These are phyloP conservation scores for Hypoxylon perforatum DNA, from an alignment of 495 filamentous ascomycete genomes.

Conservation along the genomic window DNA sequence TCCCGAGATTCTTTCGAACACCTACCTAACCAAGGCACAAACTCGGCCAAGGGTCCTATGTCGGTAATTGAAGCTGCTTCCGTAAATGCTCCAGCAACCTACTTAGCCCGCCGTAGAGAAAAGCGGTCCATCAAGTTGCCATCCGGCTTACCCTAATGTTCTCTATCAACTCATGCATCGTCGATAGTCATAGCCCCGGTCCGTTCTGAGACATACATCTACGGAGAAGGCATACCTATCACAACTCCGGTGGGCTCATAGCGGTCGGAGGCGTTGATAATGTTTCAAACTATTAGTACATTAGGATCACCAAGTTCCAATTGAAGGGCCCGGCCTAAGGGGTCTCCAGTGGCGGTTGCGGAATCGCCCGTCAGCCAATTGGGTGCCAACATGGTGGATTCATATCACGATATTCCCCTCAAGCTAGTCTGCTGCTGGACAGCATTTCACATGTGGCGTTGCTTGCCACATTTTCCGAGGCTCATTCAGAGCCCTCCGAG, in stretches of 20 bases:
- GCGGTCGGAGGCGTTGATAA: constrained; percentile 15
- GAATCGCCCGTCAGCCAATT: constrained; percentile 7
- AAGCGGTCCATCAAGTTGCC: background rate
- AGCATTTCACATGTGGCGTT: constrained; percentile 4
- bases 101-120: background rate
- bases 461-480: constrained; percentile 16
- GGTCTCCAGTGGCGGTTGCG: constrained; percentile 3
- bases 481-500: constrained; percentile 5
- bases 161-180: constrained; percentile 15
- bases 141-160: constrained; percentile 1
- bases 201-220: constrained; percentile 32
- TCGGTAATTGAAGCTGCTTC: constrained; percentile 15
- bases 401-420: constrained; percentile 21
- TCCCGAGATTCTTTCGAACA: constrained; percentile 4
- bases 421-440: background rate
- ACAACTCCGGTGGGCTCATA: constrained; percentile 14
- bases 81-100: background rate
- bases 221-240: constrained; percentile 13
- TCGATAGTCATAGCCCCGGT: constrained; percentile 15
- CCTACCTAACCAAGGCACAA: constrained; percentile 1
- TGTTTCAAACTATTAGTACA: constrained; percentile 20
- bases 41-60: constrained; percentile 25
- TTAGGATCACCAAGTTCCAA: constrained; percentile 21
- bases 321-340: constrained; percentile 19
- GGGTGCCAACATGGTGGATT: background rate